These are phyloP conservation scores for Backusella luteola DNA, from an alignment of 192 early-diverging fungal genomes.

Conservation along the genomic window DNA sequence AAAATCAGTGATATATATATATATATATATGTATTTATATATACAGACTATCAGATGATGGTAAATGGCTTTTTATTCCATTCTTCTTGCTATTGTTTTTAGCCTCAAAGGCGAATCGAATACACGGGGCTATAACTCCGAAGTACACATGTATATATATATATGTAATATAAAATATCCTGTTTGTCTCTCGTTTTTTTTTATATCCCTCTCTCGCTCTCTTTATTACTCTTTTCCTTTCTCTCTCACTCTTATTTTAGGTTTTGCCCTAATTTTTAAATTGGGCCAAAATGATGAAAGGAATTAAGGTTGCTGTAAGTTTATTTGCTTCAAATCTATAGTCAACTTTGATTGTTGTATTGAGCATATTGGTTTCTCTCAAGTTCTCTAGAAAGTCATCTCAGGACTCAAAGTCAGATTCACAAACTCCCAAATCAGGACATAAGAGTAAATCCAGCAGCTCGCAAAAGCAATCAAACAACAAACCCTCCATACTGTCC, in stretches of 20 bases:
- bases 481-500: background rate
- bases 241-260: background rate
- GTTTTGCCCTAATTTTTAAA: background rate
- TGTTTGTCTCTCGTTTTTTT: background rate
- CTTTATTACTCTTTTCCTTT: background rate
- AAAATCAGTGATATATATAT: no score
- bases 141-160: background rate
- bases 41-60: background rate
- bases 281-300: conserved; percentile 28
- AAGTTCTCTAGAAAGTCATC: background rate
- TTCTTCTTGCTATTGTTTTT: background rate
- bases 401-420: background rate
- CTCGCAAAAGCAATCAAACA: background rate
- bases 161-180: background rate
- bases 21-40: no score
- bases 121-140: background rate
- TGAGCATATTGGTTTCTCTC: background rate
- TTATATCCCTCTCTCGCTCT: background rate
- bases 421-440: background rate
- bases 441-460: background rate
- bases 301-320: conserved; percentile 31
- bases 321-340: no score
- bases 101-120: background rate
- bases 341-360: background rate
- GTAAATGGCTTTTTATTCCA: background rate